Conservation (phyloP, 139 green algal genomes). For the Chlamydomonas sphaeroides region DNA sequence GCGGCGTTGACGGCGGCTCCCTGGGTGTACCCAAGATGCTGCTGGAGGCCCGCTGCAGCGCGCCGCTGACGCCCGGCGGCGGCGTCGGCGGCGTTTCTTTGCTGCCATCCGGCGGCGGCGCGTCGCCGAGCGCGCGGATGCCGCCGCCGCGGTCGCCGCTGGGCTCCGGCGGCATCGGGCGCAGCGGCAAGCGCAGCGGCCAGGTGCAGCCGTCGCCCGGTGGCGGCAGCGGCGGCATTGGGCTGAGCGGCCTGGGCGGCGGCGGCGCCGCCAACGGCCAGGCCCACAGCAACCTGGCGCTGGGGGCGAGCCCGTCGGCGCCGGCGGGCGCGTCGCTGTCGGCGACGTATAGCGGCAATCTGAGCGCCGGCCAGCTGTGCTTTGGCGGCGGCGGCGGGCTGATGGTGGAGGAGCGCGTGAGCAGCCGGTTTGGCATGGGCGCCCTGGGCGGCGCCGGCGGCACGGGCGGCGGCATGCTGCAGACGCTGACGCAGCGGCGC, state of each 20-base stretch:
- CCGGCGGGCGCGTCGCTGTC: neutral
- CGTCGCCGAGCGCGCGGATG: no score
- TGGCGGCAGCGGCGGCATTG: neutral
- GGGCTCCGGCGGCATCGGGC: neutral
- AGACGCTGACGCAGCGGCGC: constrained; percentile 5
- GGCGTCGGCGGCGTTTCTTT: no score
- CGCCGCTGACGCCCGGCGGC: no score
- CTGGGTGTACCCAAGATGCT: no score
- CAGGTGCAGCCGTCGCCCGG: no score
- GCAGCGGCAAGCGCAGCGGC: no score
- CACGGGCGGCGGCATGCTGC: neutral
- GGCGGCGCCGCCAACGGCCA: no score
- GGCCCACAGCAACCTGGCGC: no score
- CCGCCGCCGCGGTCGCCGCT: neutral
- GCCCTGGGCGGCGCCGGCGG: neutral
- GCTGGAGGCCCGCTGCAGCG: no score
- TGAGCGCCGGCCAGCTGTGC: neutral
- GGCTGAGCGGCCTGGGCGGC: neutral
- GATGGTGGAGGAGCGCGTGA: neutral
- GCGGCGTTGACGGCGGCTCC: no score
- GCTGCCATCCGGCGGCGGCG: no score
- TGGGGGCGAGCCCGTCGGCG: neutral
- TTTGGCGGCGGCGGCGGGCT: neutral
- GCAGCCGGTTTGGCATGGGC: neutral
- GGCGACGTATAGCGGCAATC: neutral